phyloP scores from a whole-genome alignment of 2,329 filamentous ascomycete species.

The Pestalotiopsis sp. region DNA sequence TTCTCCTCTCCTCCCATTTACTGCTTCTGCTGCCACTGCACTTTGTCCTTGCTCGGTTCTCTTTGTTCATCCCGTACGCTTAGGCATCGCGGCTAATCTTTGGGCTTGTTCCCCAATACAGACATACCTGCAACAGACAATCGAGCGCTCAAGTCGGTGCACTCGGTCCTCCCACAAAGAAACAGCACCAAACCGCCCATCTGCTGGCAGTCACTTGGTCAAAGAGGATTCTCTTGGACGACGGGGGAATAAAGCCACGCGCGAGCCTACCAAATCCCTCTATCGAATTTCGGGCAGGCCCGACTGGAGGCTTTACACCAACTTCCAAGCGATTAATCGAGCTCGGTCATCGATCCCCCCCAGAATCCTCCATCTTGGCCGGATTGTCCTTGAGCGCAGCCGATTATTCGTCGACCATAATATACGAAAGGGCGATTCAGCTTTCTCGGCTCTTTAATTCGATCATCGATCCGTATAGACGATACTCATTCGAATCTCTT shows the following conservation, averaged over 20 bases:
- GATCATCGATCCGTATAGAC: neutral
- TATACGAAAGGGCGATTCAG: neutral
- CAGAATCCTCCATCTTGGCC: neutral
- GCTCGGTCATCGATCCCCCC: neutral
- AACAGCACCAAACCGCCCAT: constrained; percentile 5
- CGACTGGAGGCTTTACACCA: constrained; percentile 8
- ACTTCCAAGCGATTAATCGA: neutral
- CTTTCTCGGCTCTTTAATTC: neutral
- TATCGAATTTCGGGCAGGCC: constrained; percentile 13
- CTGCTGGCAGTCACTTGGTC: neutral
- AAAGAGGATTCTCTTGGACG: constrained; percentile 1
- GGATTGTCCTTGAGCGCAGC: neutral
- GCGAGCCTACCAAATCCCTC: neutral
- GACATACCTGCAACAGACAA: neutral
- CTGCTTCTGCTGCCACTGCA: neutral
- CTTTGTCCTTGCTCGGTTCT: neutral
- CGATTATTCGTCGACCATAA: neutral
- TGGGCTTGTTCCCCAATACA: constrained; percentile 4
- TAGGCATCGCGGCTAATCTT: constrained; percentile 7
- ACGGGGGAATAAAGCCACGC: neutral
- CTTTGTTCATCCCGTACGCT: constrained; percentile 2
- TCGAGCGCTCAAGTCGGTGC: constrained; percentile 11
- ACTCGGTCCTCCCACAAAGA: constrained; percentile 14
- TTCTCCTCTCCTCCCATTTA: neutral
- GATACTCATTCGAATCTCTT: neutral